Conservation (phyloP, 805 yeast genomes). For the Kodamaea sagamina region DNA sequence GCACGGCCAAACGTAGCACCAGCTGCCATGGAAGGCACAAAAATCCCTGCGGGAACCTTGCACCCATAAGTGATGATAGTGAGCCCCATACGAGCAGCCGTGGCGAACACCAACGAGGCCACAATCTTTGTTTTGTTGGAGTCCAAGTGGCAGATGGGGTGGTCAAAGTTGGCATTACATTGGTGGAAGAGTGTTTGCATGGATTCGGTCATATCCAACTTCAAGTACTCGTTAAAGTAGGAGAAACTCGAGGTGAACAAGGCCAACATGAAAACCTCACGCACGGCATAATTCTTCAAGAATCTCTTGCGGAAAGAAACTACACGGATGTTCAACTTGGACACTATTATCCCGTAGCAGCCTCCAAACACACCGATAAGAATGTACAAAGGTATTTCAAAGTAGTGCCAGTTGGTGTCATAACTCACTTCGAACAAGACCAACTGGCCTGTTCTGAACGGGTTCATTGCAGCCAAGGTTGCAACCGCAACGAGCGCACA, state of each 20-base stretch:
- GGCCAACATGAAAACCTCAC: constrained; percentile 72
- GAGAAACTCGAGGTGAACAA: constrained; percentile 72
- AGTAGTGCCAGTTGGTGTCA: constrained; percentile 81
- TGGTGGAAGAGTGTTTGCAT: constrained; percentile 90
- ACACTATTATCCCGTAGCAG: constrained; percentile 75
- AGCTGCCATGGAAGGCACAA: constrained; percentile 95
- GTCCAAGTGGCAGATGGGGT: constrained; percentile 40
- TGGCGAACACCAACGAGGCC: constrained; percentile 64
- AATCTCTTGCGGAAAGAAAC: constrained; percentile 76
- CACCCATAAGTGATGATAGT: constrained; percentile 88
- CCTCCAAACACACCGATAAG: constrained; percentile 91
- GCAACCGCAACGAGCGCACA: constrained; percentile 88
- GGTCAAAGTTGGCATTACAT: constrained; percentile 55
- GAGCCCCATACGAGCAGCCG: constrained; percentile 65
- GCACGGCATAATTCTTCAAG: constrained; percentile 56
- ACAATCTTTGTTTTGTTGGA: constrained; percentile 39
- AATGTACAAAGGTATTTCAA: constrained; percentile 79
- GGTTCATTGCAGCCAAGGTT: constrained; percentile 77
- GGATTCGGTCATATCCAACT: constrained; percentile 90
- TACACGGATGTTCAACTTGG: constrained; percentile 71
- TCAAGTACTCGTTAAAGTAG: constrained; percentile 79
- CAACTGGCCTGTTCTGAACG: constrained; percentile 92
- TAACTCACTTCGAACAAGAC: constrained; percentile 91
- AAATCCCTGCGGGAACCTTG: constrained; percentile 95
- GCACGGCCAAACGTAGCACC: constrained; percentile 95